A percentile compares a stretch with the other conserved stretches of the same genome.
Conservation (phyloP, 257 asterid genomes). For the Gynochthodes officinalis region DNA sequence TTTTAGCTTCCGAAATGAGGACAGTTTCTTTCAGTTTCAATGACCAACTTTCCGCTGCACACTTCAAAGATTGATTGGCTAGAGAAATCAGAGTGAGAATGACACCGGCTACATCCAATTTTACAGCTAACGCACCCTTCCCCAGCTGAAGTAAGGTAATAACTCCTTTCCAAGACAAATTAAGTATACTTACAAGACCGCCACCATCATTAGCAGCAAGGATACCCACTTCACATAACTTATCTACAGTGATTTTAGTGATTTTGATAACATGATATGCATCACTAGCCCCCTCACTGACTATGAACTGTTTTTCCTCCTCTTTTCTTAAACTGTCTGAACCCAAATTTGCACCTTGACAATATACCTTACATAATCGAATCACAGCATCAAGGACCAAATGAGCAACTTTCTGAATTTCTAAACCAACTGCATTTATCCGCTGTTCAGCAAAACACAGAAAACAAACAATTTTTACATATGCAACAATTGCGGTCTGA, state of each 20-base stretch:
- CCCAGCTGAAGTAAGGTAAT: conserved; percentile 86
- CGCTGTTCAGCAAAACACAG: conserved; percentile 41
- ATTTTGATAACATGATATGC: conserved; percentile 52
- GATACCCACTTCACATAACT: conserved; percentile 77
- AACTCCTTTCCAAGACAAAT: conserved; percentile 95
- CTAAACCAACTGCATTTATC: conserved; percentile 46
- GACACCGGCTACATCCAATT: conserved; percentile 59
- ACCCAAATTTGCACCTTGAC: conserved; percentile 72
- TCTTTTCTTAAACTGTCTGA: conserved; percentile 28
- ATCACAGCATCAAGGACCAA: conserved; percentile 59
- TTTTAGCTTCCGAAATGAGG: conserved; percentile 75
- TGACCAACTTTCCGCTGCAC: conserved; percentile 79
- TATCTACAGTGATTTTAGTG: conserved; percentile 54
- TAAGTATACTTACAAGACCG: conserved; percentile 73
- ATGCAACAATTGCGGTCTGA: background rate
- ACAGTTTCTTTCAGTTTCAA: conserved; percentile 44
- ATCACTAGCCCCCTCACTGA: conserved; percentile 39
- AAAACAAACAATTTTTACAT: conserved; percentile 10
- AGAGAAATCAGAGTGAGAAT: conserved; percentile 70
- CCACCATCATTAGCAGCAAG: conserved; percentile 96
- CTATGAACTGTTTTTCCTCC: conserved; percentile 29
- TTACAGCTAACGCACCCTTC: conserved; percentile 73
- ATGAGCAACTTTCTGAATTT: conserved; percentile 64
- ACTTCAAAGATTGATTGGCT: conserved; percentile 64
- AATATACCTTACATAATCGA: conserved; percentile 76